Evolutionary conservation across 1,284 basidiomycete species (phyloP).

Genomic region (Sphagnurus paluster): DNA sequence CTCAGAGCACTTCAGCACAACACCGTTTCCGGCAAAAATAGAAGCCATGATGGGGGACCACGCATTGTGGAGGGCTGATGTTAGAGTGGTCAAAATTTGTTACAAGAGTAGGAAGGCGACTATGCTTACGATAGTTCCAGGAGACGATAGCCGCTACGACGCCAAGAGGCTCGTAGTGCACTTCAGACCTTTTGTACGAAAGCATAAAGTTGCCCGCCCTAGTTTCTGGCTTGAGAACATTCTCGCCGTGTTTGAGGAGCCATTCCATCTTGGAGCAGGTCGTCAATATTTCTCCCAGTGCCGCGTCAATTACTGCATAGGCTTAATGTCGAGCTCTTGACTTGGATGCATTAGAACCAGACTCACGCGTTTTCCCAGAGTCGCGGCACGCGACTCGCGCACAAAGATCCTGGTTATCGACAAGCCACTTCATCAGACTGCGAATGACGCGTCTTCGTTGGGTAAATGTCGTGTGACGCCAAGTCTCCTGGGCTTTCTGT

Average conservation of each 20-base stretch:
- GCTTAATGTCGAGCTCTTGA: not conserved
- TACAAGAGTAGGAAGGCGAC: constrained; percentile 30
- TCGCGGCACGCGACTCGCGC: constrained; percentile 91
- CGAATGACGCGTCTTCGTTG: constrained; percentile 81
- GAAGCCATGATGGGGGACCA: constrained; percentile 92
- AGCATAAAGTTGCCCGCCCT: constrained; percentile 77
- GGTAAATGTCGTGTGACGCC: constrained; percentile 74
- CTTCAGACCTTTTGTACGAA: constrained; percentile 82
- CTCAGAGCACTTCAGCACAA: constrained; percentile 93
- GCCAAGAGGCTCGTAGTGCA: constrained; percentile 92
- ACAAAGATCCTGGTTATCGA: constrained; percentile 84
- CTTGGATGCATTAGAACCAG: too few species aligned
- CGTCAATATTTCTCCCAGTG: constrained; percentile 86
- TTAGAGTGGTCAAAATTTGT: not conserved
- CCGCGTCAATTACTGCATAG: constrained; percentile 78
- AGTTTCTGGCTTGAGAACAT: constrained; percentile 67
- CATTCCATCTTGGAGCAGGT: constrained; percentile 90
- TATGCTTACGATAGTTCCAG: constrained; percentile 96
- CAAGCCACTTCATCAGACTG: constrained; percentile 88
- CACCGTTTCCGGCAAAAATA: constrained; percentile 87
- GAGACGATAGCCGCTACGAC: constrained; percentile 92
- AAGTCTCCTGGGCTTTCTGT: constrained; percentile 64
- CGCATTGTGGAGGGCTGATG: constrained; percentile 83
- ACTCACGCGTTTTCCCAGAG: constrained; percentile 93
- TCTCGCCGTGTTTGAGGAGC: constrained; percentile 82